Conservation (phyloP, 768 basidiomycete species). For the Flagelloscypha sp. region DNA sequence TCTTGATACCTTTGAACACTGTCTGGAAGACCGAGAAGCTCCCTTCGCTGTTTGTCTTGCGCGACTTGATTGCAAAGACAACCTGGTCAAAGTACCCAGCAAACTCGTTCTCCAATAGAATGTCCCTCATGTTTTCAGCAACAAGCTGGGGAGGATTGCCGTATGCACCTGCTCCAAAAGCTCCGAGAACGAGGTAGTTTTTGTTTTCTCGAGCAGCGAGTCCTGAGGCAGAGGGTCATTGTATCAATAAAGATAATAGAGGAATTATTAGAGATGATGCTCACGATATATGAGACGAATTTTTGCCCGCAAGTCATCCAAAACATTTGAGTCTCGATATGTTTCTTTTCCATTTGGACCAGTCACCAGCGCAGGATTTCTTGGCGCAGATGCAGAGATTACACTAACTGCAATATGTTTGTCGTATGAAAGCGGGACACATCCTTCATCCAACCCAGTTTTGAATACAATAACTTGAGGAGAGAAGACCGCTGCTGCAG, state of each 20-base stretch:
- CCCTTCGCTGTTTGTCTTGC: conserved; percentile 16
- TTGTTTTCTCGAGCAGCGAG: too few species aligned
- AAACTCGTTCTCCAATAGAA: conserved; percentile 34
- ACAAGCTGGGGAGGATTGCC: conserved; percentile 31
- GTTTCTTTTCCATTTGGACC: conserved; percentile 16
- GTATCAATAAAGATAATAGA: too few species aligned
- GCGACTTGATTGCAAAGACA: conserved; percentile 34
- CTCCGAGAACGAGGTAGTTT: conserved; percentile 22
- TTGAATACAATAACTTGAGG: conserved; percentile 41
- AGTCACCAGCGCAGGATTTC: conserved; percentile 21
- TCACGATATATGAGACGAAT: conserved; percentile 35
- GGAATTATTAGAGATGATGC: too few species aligned
- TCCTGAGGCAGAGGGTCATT: too few species aligned
- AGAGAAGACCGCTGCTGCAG: conserved; percentile 32
- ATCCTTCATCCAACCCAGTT: conserved; percentile 35
- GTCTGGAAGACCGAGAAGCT: conserved; percentile 33
- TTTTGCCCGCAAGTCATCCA: conserved; percentile 33
- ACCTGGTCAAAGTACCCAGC: conserved; percentile 32
- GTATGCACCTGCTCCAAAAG: conserved; percentile 40
- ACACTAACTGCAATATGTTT: conserved; percentile 34
- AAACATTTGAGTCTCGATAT: conserved; percentile 12
- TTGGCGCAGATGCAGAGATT: conserved; percentile 38
- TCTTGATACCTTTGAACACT: conserved; percentile 21
- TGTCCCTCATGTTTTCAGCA: conserved; percentile 32
- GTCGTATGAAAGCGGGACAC: conserved; percentile 22